Conservation (phyloP, 2,329 filamentous ascomycete species). For the Nigrograna mackinnonii region DNA sequence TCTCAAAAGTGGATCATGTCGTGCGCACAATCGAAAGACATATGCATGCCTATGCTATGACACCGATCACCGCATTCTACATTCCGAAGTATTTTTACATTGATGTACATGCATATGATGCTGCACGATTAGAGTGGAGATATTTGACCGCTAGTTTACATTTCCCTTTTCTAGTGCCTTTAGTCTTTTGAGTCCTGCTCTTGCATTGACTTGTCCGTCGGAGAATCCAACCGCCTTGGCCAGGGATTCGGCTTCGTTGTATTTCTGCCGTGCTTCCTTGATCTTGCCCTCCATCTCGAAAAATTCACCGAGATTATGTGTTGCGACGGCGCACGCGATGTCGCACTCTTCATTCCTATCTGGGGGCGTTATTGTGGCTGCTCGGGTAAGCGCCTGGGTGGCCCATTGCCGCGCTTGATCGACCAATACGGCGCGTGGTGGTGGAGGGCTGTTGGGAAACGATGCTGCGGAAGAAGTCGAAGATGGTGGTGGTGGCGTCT, state of each 20-base stretch:
- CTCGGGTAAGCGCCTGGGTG: constrained; percentile 71
- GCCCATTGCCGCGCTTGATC: constrained; percentile 78
- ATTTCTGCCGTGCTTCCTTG: constrained; percentile 68
- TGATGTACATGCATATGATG: too few relatives aligned
- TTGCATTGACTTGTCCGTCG: constrained; percentile 48
- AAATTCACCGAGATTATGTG: constrained; percentile 86
- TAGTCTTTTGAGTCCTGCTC: constrained; percentile 42
- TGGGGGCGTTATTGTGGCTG: constrained; percentile 66
- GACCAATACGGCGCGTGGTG: constrained; percentile 65
- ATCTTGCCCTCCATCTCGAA: constrained; percentile 72
- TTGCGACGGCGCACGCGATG: constrained; percentile 77
- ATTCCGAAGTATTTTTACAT: too few relatives aligned
- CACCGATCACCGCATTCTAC: too few relatives aligned
- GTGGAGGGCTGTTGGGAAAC: constrained; percentile 39
- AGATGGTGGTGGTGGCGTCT: constrained; percentile 46
- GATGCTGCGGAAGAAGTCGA: constrained; percentile 39
- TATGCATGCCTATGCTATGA: too few relatives aligned
- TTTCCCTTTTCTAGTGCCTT: constrained; percentile 13
- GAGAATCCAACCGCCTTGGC: constrained; percentile 52
- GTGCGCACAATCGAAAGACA: too few relatives aligned
- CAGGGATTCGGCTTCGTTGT: constrained; percentile 68
- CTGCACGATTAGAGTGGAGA: too few relatives aligned
- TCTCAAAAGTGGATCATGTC: too few relatives aligned
- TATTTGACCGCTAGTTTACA: too few relatives aligned
- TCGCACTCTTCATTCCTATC: constrained; percentile 79